These are phyloP conservation scores for Candida montana DNA, from an alignment of 805 yeast genomes.

Conservation along the genomic window DNA sequence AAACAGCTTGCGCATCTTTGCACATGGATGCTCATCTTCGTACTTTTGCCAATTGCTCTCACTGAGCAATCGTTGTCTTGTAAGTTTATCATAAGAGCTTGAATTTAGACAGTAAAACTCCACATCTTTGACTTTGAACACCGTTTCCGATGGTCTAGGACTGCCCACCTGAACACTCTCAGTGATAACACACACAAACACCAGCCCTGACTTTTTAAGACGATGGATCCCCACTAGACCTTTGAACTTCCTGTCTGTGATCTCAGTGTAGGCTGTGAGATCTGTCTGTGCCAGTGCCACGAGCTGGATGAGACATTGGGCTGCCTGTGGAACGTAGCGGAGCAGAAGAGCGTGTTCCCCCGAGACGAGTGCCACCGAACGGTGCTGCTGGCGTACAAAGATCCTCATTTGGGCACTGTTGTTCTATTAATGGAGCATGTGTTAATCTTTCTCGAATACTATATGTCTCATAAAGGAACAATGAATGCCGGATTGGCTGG, in stretches of 20 bases:
- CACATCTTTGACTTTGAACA: slow-evolving; percentile 52
- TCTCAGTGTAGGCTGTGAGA: slow-evolving; percentile 37
- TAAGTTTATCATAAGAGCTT: slow-evolving; percentile 43
- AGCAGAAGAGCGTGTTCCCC: slow-evolving; percentile 55
- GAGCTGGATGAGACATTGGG: slow-evolving; percentile 44
- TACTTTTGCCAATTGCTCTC: slow-evolving; percentile 26
- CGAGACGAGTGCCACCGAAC: slow-evolving; percentile 64
- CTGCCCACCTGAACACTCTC: slow-evolving; percentile 51
- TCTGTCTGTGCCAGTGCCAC: slow-evolving; percentile 38
- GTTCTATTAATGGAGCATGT: no score
- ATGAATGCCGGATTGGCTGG: slow-evolving; percentile 34
- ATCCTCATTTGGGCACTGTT: no score
- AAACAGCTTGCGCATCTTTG: slow-evolving; percentile 64
- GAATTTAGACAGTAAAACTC: slow-evolving; percentile 61
- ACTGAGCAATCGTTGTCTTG: slow-evolving; percentile 18
- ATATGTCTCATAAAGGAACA: no score
- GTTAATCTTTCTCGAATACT: not conserved
- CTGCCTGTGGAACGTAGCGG: slow-evolving; percentile 31
- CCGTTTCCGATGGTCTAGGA: slow-evolving; percentile 48
- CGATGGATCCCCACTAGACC: slow-evolving; percentile 62
- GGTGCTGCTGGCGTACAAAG: slow-evolving; percentile 51
- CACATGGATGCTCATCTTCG: slow-evolving; percentile 70
- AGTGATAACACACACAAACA: slow-evolving; percentile 56
- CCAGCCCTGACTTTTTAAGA: slow-evolving; percentile 39
- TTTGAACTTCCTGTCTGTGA: slow-evolving; percentile 28